These are phyloP conservation scores for Amborella trichopoda DNA, from an alignment of 164 flowering plant species.

Conservation along the genomic window DNA sequence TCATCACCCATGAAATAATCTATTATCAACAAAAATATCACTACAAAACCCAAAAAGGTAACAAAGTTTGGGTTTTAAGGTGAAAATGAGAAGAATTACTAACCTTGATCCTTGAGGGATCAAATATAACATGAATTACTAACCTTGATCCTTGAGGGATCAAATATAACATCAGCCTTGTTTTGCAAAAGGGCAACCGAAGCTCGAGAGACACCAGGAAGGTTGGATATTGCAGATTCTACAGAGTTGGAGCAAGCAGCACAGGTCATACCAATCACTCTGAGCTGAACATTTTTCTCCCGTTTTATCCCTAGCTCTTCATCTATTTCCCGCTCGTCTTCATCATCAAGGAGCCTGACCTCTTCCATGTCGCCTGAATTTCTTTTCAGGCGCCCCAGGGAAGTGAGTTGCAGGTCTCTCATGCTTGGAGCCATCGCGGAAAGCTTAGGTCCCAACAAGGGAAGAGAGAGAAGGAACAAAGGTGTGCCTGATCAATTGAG, in stretches of 20 bases:
- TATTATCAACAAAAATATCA: too few species aligned
- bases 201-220: conserved; percentile 52
- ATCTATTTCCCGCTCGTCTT: conserved; percentile 23
- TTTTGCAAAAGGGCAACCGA: conserved; percentile 92
- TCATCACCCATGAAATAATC: too few species aligned
- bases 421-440: conserved; percentile 36
- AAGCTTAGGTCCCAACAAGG: too few species aligned
- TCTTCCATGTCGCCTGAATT: conserved; percentile 50
- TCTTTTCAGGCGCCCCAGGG: conserved; percentile 12
- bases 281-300: conserved; percentile 46
- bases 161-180: conserved; percentile 66
- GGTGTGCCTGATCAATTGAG: too few species aligned
- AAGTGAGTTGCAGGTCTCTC: conserved; percentile 42
- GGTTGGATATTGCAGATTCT: conserved; percentile 41
- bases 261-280: conserved; percentile 89
- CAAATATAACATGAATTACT: conserved; percentile 10
- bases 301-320: conserved; percentile 9
- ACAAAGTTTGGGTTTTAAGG: too few species aligned
- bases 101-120: conserved; percentile 53
- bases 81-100: conserved; percentile 1
- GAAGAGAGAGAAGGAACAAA: too few species aligned
- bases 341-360: conserved; percentile 57
- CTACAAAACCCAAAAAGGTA: not conserved
- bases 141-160: conserved; percentile 53
- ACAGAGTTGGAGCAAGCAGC: conserved; percentile 92